Evolutionary conservation across 306 rosid genomes (phyloP), one percentile per base, ranked within the genome.

Genomic region (Quercus cerris): DNA sequence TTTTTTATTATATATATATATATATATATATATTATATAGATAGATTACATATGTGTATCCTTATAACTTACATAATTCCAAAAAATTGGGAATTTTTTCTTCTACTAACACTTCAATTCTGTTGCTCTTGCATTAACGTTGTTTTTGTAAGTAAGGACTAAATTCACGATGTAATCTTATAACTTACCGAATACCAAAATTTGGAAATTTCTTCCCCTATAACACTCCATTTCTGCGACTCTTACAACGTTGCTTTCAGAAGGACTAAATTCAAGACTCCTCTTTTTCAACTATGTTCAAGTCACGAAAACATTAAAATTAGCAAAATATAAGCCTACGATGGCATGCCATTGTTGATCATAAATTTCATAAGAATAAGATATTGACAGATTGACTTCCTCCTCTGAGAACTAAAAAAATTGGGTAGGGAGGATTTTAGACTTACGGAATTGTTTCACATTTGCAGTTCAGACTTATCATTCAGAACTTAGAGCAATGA

Each of bases 281-380:
- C 14, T 5, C 1, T 28, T 54, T 64, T 74, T 64, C 74, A 73
- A 80, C 52, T 55, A 52, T 13, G 13, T 54, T 51, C 6, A 17
- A 14, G 15, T 63, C 25, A 61, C 30, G 57, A 33, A 51, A 54
- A 23, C 57, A 44, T n/a, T 13, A 25, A 8, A 22, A 0, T 9
- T 11, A 75, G 30, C 3, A 6, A 25, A 46, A 46, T 64, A 20
- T 17, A 66, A 9, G 46, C 46, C 15, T 27, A 52, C 23, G 14
- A 71, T 49, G 54, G 80, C 76, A 69, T 83, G 51, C 74, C 70
- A 75, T 74, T 2, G 54, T 78, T 59, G 86, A 78, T 75, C 57
- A 35, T 66, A 23, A 23, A 23, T 23, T 23, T 23, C 23, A 23
- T 23, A 23, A 23, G 23, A 23, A 23, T 23, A 13, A 5, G 25